A percentile compares a stretch with the other conserved stretches of the same genome.
These are phyloP conservation scores for Amanita subjunquillea DNA, from an alignment of 768 basidiomycete species.

Conservation along the genomic window DNA sequence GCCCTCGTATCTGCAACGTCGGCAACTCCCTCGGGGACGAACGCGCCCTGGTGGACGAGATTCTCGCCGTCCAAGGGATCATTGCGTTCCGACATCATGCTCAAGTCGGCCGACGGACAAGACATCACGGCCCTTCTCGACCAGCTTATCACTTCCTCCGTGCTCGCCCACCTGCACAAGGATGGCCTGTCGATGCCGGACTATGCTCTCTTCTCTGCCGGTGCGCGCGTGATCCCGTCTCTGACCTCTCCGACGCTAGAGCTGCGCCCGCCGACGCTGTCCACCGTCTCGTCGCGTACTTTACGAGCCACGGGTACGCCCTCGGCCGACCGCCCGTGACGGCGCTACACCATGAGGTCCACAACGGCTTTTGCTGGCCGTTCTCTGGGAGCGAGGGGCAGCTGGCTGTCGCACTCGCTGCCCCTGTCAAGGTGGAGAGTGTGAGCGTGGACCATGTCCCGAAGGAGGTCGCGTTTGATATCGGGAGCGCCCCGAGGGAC, in stretches of 20 bases:
- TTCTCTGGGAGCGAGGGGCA: slow-evolving; percentile 73
- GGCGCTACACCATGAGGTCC: slow-evolving; percentile 77
- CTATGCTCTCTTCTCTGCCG: slow-evolving; percentile 77
- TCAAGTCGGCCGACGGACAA: slow-evolving; percentile 69
- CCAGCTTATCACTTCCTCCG: slow-evolving; percentile 67
- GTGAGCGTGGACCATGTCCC: slow-evolving; percentile 88
- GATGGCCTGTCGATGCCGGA: slow-evolving; percentile 79
- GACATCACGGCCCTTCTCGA: slow-evolving; percentile 61
- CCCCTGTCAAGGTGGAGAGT: slow-evolving; percentile 62
- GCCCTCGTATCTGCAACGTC: slow-evolving; percentile 25
- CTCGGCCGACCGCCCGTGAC: slow-evolving; percentile 77
- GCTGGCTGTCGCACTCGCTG: slow-evolving; percentile 71
- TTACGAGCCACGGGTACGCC: slow-evolving; percentile 53
- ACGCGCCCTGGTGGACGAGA: slow-evolving; percentile 62
- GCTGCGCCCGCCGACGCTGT: slow-evolving; percentile 41
- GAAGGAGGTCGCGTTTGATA: slow-evolving; percentile 70
- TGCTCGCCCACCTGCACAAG: slow-evolving; percentile 54
- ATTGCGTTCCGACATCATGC: slow-evolving; percentile 36
- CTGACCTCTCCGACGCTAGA: slow-evolving; percentile 79
- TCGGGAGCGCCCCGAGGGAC: slow-evolving; percentile 69
- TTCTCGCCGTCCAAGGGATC: slow-evolving; percentile 31
- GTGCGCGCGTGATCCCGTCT: slow-evolving; percentile 70
- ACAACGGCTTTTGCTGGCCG: slow-evolving; percentile 90
- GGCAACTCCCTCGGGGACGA: slow-evolving; percentile 17
- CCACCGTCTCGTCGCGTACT: slow-evolving; percentile 38